Conservation (phyloP, 768 basidiomycete species). For the Suillus bovinus region DNA sequence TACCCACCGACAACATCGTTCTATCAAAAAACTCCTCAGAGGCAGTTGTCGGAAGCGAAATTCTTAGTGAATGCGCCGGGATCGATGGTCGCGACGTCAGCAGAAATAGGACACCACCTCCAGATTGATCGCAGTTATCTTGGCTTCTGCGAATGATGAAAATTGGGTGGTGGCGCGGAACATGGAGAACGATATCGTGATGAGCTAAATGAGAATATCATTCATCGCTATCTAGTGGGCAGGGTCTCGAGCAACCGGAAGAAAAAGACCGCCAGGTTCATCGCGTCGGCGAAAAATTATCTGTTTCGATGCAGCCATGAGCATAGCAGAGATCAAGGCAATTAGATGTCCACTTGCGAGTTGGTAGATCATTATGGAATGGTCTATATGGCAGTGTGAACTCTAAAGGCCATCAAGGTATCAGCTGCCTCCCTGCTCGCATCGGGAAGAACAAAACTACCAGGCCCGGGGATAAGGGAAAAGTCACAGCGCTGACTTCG, state of each 20-base stretch:
- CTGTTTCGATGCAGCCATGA: not conserved
- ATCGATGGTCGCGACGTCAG: slow-evolving; percentile 4
- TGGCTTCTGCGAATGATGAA: not conserved
- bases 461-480: not conserved
- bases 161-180: slow-evolving; percentile 5
- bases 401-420: not conserved
- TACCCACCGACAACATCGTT: too few species aligned
- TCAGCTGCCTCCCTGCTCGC: slow-evolving; percentile 17
- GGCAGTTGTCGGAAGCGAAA: too few species aligned
- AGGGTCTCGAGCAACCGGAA: slow-evolving; percentile 15
- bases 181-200: slow-evolving; percentile 14
- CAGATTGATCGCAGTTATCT: not conserved
- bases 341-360: slow-evolving; percentile 2
- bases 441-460: slow-evolving; percentile 15
- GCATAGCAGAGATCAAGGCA: not conserved
- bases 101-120: not conserved
- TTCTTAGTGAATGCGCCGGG: not conserved
- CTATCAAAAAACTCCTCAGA: not conserved
- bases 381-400: slow-evolving; percentile 1
- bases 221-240: slow-evolving; percentile 13
- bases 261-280: slow-evolving; percentile 9
- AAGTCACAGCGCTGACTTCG: slow-evolving; percentile 18
- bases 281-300: slow-evolving; percentile 9
- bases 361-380: slow-evolving; percentile 8
- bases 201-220: slow-evolving; percentile 13